Conservation (phyloP, 2,329 filamentous ascomycete species). For the Bipolaris sorokiniana region DNA sequence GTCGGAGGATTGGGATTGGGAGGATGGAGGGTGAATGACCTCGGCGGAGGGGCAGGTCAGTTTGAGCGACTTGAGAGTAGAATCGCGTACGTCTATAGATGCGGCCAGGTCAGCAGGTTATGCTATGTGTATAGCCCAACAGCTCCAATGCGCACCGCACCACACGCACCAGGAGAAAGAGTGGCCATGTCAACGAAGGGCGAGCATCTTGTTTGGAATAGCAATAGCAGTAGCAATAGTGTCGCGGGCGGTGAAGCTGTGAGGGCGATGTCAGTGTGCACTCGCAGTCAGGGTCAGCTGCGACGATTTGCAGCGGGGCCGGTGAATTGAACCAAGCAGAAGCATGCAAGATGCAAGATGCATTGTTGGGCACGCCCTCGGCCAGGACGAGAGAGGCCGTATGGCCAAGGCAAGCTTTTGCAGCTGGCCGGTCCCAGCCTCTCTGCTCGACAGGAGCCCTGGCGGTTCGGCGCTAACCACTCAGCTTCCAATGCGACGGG, state of each 20-base stretch:
- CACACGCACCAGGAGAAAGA: constrained; percentile 34
- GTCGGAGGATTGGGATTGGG: constrained; percentile 23
- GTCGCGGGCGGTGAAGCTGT: constrained; percentile 10
- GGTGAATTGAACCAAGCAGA: neutral
- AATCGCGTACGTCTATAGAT: constrained; percentile 44
- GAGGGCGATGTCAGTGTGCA: constrained; percentile 2
- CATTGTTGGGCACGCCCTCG: neutral
- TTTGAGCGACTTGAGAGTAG: constrained; percentile 46
- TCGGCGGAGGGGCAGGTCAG: constrained; percentile 48
- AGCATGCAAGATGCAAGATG: neutral
- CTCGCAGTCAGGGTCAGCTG: neutral
- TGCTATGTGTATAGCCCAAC: constrained; percentile 2
- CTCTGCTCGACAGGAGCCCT: neutral
- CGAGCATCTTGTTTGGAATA: constrained; percentile 16
- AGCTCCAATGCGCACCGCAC: constrained; percentile 12
- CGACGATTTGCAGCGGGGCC: neutral
- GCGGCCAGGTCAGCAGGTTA: constrained; percentile 31
- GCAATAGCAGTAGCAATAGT: neutral
- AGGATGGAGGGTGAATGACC: constrained; percentile 30
- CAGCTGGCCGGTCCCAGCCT: constrained; percentile 1
- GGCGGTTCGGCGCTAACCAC: neutral
- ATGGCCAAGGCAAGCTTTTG: constrained; percentile 3
- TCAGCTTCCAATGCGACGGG: neutral
- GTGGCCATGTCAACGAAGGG: constrained; percentile 30
- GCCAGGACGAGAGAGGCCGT: neutral